phyloP scores from a whole-genome alignment of 2,329 filamentous ascomycete species.

The Diplodia corticola region DNA sequence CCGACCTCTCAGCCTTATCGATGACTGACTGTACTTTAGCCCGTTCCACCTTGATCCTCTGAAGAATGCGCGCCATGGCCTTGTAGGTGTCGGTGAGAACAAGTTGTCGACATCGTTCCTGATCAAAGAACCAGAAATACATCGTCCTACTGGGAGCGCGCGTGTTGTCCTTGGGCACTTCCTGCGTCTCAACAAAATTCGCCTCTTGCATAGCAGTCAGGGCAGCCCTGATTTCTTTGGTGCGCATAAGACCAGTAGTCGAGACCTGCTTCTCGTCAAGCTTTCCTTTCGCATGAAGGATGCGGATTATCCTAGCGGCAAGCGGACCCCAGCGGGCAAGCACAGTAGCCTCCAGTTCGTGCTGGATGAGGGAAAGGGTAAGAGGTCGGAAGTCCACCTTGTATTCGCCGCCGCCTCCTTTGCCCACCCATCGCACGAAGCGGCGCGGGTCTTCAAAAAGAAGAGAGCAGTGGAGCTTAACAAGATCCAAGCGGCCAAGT shows the following conservation, averaged over 20 bases:
- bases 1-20: slow-evolving; percentile 77
- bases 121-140: slow-evolving; percentile 90
- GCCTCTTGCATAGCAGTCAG: slow-evolving; percentile 83
- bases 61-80: slow-evolving; percentile 79
- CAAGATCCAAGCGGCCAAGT: slow-evolving; percentile 35
- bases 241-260: slow-evolving; percentile 77
- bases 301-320: slow-evolving; percentile 79
- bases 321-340: slow-evolving; percentile 64
- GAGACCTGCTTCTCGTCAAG: slow-evolving; percentile 91
- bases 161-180: slow-evolving; percentile 85
- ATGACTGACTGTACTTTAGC: slow-evolving; percentile 71
- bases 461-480: slow-evolving; percentile 72
- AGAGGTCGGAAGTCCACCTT: slow-evolving; percentile 78
- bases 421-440: slow-evolving; percentile 69
- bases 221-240: slow-evolving; percentile 79
- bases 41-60: slow-evolving; percentile 76
- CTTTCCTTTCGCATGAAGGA: slow-evolving; percentile 83
- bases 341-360: slow-evolving; percentile 80
- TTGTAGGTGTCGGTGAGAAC: slow-evolving; percentile 85
- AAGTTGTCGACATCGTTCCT: slow-evolving; percentile 66
- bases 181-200: slow-evolving; percentile 87
- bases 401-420: slow-evolving; percentile 70
- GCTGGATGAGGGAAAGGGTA: slow-evolving; percentile 67
- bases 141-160: slow-evolving; percentile 80
- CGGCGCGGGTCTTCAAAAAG: slow-evolving; percentile 67